Evolutionary conservation across 257 asterid species (phyloP).

Genomic region (Perilla frutescens): DNA sequence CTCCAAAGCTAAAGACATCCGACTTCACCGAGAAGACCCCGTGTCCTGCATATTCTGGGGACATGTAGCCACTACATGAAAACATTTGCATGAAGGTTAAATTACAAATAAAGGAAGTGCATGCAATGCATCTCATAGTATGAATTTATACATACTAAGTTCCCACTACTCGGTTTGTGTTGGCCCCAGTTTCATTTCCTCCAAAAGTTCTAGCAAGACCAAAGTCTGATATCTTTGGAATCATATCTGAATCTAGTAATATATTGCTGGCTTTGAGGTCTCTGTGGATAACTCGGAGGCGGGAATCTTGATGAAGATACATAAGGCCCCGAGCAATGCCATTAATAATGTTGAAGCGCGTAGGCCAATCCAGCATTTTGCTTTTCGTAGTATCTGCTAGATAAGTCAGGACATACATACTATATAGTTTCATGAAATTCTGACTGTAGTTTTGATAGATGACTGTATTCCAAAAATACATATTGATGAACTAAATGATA

Average conservation of each 20-base stretch:
- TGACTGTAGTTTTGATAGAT: too few species aligned
- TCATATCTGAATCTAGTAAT: constrained; percentile 49
- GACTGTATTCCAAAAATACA: too few species aligned
- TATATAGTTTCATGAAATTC: too few species aligned
- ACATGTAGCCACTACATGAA: constrained; percentile 44
- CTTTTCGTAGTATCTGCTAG: constrained; percentile 42
- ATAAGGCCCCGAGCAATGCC: constrained; percentile 57
- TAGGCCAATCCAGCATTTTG: constrained; percentile 51
- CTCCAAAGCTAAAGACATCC: constrained; percentile 46
- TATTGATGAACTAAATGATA: too few species aligned
- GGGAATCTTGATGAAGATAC: constrained; percentile 65
- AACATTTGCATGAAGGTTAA: not conserved
- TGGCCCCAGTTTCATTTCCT: constrained; percentile 52
- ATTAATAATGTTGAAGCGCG: constrained; percentile 45
- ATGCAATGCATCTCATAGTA: not conserved
- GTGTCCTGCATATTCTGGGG: constrained; percentile 35
- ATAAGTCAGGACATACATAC: not conserved
- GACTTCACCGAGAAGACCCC: constrained; percentile 41
- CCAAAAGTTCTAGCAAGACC: constrained; percentile 53
- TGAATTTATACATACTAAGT: constrained; percentile 45
- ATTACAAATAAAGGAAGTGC: not conserved
- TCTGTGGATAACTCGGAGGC: constrained; percentile 50
- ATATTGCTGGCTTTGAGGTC: constrained; percentile 64
- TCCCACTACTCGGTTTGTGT: constrained; percentile 55
- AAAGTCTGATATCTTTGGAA: constrained; percentile 64